These are phyloP conservation scores for Cicer yamashitae DNA, from an alignment of 306 rosid genomes.

Conservation along the genomic window DNA sequence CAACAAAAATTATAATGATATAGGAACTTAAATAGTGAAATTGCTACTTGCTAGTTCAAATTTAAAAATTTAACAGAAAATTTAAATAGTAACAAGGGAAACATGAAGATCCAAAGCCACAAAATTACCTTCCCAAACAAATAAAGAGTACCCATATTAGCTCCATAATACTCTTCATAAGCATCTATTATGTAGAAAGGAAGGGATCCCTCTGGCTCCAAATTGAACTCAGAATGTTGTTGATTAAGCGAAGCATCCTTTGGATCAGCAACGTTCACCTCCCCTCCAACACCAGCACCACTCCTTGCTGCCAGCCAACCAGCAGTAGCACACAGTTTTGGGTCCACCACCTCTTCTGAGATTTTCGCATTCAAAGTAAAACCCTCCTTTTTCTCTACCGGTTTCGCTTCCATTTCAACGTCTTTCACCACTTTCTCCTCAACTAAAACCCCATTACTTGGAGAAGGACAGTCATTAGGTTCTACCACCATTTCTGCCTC, in stretches of 20 bases:
- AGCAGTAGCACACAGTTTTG: conserved; percentile 66
- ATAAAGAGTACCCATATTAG: conserved; percentile 77
- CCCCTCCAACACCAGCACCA: conserved; percentile 54
- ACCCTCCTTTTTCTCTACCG: conserved; percentile 53
- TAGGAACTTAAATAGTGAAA: neutral
- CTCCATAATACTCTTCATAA: conserved; percentile 81
- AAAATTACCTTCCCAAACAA: conserved; percentile 91
- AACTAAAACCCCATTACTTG: conserved; percentile 36
- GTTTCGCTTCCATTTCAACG: conserved; percentile 49
- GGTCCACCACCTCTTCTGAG: conserved; percentile 59
- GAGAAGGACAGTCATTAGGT: conserved; percentile 12
- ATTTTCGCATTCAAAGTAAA: conserved; percentile 81
- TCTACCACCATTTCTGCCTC: conserved; percentile 9
- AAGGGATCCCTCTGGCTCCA: conserved; percentile 70
- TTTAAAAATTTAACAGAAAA: neutral
- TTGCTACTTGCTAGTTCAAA: neutral
- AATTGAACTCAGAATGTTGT: conserved; percentile 54
- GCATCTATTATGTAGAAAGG: conserved; percentile 86
- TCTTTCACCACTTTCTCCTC: conserved; percentile 53
- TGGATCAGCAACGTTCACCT: conserved; percentile 37
- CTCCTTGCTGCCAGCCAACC: conserved; percentile 76
- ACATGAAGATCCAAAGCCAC: neutral
- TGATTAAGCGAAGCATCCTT: conserved; percentile 48
- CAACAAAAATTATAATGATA: neutral
- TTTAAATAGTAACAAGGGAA: conserved; percentile 3